Base-by-base conservation (phyloP, 108 stramenopile species). In the Craspedostauros australis region DNA sequence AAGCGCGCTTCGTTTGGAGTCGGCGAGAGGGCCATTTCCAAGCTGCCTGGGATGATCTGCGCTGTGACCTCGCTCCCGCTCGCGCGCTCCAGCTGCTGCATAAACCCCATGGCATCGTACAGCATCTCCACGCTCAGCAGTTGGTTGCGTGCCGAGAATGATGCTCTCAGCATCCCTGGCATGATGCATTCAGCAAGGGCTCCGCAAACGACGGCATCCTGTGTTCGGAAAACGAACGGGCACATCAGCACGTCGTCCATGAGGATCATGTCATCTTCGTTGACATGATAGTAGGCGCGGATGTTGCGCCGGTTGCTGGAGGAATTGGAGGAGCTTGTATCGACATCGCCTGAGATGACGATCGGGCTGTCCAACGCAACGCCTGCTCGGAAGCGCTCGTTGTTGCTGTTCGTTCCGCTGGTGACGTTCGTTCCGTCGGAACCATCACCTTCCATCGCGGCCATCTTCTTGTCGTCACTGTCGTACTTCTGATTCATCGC, bases 41-140 rank as follows among this genome's bases (percentile, higher is more conserved):
- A 55, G 58, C 80, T 80, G 21, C 80, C 80, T 29, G 88, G 88
- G 25, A 91, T 75, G 21, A 86, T 83, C 56, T 88, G 80, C 5
- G 79, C 82, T 22, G 64, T 60, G 7, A 70, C 72, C 22, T 84
- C 71, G 36, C 70, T 79, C 7, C 87, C 82, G 54, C 78, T 84
- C 21, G 87, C 77, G 33, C 82, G 62, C 62, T 84, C 83, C 9
- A 91, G 63, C 66, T 83, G 84, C 56, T 91, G 90, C 72, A 87
- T 87, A 45, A 91, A 86, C 7, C 85, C 82, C 90, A 91, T 87
- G 39, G 85, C 84, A 66, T 91, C 90, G 46, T 76, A 91, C 9
- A 83, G 74, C 60, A 91, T 71, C 47, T 91, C 90, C 27, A 88
- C 48, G 41, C 64, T 80, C 22, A 55, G 34, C 4, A 91, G 62